Evolutionary conservation across 352 stramenopile genomes (phyloP).

Genomic region (Halophytophthora batemanensis): DNA sequence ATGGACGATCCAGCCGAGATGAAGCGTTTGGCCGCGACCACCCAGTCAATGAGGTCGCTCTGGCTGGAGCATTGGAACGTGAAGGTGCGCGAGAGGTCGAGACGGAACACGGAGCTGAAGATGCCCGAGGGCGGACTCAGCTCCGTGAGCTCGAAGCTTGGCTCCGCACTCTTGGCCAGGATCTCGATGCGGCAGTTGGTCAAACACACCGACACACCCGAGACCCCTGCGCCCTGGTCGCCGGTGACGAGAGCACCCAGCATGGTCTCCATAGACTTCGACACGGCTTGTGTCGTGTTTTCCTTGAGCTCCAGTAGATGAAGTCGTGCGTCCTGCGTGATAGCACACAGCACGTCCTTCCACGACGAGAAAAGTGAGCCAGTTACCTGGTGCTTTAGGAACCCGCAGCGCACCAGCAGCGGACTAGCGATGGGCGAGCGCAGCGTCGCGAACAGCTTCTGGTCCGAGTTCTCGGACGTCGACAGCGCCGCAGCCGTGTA

Average conservation of each 20-base stretch:
- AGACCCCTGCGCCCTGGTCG: slow-evolving; percentile 46
- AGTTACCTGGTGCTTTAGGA: slow-evolving; percentile 73
- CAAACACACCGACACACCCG: slow-evolving; percentile 52
- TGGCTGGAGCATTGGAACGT: slow-evolving; percentile 82
- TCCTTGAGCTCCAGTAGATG: slow-evolving; percentile 78
- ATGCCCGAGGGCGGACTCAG: slow-evolving; percentile 50
- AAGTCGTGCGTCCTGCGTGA: slow-evolving; percentile 72
- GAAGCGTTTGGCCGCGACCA: slow-evolving; percentile 71
- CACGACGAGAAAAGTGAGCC: slow-evolving; percentile 72
- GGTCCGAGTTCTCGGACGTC: slow-evolving; percentile 48
- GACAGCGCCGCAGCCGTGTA: slow-evolving; percentile 67
- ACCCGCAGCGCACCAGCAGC: slow-evolving; percentile 66
- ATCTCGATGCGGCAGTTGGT: slow-evolving; percentile 77
- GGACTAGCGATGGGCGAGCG: slow-evolving; percentile 69
- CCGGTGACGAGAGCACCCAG: slow-evolving; percentile 50
- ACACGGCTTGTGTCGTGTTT: slow-evolving; percentile 44
- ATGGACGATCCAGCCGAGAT: slow-evolving; percentile 49
- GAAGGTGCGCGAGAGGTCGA: slow-evolving; percentile 62
- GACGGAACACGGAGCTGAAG: slow-evolving; percentile 59
- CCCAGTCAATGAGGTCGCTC: slow-evolving; percentile 78
- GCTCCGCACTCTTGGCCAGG: slow-evolving; percentile 53
- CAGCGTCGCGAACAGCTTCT: slow-evolving; percentile 58
- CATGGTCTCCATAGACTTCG: slow-evolving; percentile 58
- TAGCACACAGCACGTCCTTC: slow-evolving; percentile 74
- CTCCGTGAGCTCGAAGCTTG: slow-evolving; percentile 75